Base-by-base conservation (phyloP, 2,329 filamentous ascomycete genomes). In the Cladosporium austrohemisphaericum region DNA sequence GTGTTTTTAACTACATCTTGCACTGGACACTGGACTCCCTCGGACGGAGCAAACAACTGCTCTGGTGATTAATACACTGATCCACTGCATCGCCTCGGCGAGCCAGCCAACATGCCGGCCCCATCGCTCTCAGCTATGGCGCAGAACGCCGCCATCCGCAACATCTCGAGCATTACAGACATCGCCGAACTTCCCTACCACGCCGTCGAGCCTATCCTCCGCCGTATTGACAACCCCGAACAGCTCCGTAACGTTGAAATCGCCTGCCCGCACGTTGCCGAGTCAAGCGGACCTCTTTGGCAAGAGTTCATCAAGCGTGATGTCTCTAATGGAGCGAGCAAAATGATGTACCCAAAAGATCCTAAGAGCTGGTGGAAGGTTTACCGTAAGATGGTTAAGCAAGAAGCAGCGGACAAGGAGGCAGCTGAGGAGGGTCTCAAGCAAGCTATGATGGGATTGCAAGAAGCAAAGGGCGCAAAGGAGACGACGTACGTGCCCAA, bases 331-430 rank as follows among this genome's bases (percentile, higher is more conserved):
- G 84, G 82, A 66, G 74, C 83, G 33, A 71, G 72, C 37, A 81
- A 85, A 62, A 78, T 80, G 20, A 79, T 83, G 57, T 73, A 80
- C 19, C 86, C 87, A 0, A 76, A 76, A 49, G 77, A 88, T 54
- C 80, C 84, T 0, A 73, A 74, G 28, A 82, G 81, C 52, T 96
- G 90, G 90, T 81, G 84, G 64, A 81, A 85, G 49, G 76, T 94
- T 11, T 96, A 94, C 70, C 73, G 63, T 14, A 73, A 72, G 53
- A 59, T 75, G 22, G 65, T 68, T 53, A 65, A 60, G 37, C 67
- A 71, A 18, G 65, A 71, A 5, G 65, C 71, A 50, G 58, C 56
- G 19, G 65, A 69, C 50, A 58, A 60, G 13, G 52, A 60, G 20
- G 60, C 53, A 23, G 57, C 61, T 25, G 65, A 69, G 52, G 64